Evolutionary conservation across 2,329 filamentous ascomycete genomes (phyloP), one percentile per base, ranked within the genome.

Genomic region (Trichophyton rubrum): DNA sequence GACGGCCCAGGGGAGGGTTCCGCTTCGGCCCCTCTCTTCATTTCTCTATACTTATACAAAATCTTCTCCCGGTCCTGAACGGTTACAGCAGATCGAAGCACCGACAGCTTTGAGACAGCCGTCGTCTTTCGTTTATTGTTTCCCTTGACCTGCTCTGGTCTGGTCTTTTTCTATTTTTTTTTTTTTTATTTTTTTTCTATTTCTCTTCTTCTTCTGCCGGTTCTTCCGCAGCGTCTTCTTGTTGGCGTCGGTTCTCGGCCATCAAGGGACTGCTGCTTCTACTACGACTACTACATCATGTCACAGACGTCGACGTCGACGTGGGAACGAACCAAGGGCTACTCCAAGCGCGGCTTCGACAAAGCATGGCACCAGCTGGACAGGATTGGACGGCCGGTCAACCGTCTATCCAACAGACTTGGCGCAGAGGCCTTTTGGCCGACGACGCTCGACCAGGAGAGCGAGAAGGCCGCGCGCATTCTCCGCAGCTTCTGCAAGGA

Each of bases 381-480:
- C 73, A 87, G 87, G 69, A 77, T 87, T 9, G 87, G 88, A 62
- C 79, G 81, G 1, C 89, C 90, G 2, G 85, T 95, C 69, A 95
- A 95, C 70, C 84, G 81, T 62, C 73, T 95, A 22, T 89, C 86
- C 15, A 90, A 95, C 74, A 90, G 87, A 73, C 78, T 95, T 41
- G 90, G 90, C 61, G 81, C 81, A 33, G 90, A 95, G 71, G 85
- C 87, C 24, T 92, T 92, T 69, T 93, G 88, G 88, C 90, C 90
- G 2, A 87, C 88, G 35, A 87, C 86, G 1, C 78, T 96, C 58
- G 91, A 96, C 71, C 86, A 87, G 66, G 91, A 96, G 78, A 88
- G 87, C 73, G 89, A 96, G 75, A 96, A 96, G 76, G 89, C 90
- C 55, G 90, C 90, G 62, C 82, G 90, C 61, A 96, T 96, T 63